Conservation (phyloP, 2,329 filamentous ascomycete species). For the Ramularia endophylla region DNA sequence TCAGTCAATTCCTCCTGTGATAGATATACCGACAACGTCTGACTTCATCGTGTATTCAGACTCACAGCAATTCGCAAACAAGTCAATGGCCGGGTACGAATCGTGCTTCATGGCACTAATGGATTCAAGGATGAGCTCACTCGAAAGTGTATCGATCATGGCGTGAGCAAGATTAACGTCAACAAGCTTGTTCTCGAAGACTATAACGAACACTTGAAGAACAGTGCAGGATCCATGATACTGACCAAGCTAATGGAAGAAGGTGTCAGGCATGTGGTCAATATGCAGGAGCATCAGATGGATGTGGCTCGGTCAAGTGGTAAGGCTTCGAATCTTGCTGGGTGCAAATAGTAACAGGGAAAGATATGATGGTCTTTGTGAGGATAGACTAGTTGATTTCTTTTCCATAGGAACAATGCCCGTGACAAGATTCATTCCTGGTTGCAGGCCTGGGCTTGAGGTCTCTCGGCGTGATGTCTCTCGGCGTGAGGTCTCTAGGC, state of each 20-base stretch:
- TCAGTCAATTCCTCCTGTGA: conserved; percentile 8
- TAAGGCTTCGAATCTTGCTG: too few relatives aligned
- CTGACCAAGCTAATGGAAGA: conserved; percentile 22
- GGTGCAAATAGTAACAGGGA: too few relatives aligned
- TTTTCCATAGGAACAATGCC: too few relatives aligned
- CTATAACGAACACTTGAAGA: conserved; percentile 25
- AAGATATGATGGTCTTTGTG: too few relatives aligned
- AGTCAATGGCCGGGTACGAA: conserved; percentile 43
- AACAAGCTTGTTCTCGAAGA: conserved; percentile 47
- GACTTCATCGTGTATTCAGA: conserved; percentile 9
- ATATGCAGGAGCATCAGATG: conserved; percentile 19
- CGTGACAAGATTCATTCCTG: too few relatives aligned
- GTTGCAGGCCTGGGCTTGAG: too few relatives aligned
- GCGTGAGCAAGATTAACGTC: conserved; percentile 54
- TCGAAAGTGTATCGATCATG: conserved; percentile 46
- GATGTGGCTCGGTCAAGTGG: conserved; percentile 1
- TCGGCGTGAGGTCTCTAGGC: too few relatives aligned
- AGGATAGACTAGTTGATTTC: too few relatives aligned
- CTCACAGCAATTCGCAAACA: conserved; percentile 45
- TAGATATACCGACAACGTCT: not conserved
- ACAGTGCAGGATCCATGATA: conserved; percentile 14
- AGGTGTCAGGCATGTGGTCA: conserved; percentile 17
- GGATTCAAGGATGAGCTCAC: conserved; percentile 48
- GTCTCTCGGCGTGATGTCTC: too few relatives aligned
- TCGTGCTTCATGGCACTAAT: conserved; percentile 56